These are phyloP conservation scores for Sugiyamaella valdiviana DNA, from an alignment of 805 yeast species.

Conservation along the genomic window DNA sequence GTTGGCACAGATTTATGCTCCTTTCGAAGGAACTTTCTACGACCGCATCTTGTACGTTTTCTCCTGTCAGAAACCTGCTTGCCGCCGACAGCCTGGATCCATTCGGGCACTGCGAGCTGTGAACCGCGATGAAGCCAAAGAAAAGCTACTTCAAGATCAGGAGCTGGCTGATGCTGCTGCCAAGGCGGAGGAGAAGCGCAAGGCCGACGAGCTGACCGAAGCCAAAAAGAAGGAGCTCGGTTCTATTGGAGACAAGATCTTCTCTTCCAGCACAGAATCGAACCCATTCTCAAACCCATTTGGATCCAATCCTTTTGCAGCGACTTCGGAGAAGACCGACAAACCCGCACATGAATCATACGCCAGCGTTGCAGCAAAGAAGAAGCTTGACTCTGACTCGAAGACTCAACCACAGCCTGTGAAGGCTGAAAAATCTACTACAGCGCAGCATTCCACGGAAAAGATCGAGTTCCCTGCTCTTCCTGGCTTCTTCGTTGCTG, in stretches of 20 bases:
- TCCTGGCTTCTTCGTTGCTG: slow-evolving; percentile 62
- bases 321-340: slow-evolving; percentile 20
- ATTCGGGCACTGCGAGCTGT: slow-evolving; percentile 75
- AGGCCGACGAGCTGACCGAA: slow-evolving; percentile 4
- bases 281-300: slow-evolving; percentile 21
- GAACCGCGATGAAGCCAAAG: slow-evolving; percentile 47
- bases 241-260: slow-evolving; percentile 16
- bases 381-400: background rate
- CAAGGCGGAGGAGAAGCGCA: slow-evolving; percentile 3
- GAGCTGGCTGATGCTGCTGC: slow-evolving; percentile 11
- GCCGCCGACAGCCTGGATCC: slow-evolving; percentile 65
- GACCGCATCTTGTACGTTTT: slow-evolving; percentile 80
- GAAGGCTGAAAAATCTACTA: background rate
- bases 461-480: slow-evolving; percentile 7
- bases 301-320: slow-evolving; percentile 6
- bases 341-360: background rate
- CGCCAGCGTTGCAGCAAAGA: background rate
- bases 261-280: slow-evolving; percentile 1
- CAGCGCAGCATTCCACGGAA: background rate
- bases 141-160: slow-evolving; percentile 38
- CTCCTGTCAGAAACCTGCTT: slow-evolving; percentile 56
- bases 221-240: slow-evolving; percentile 7
- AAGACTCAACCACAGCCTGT: background rate
- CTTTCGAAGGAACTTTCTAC: slow-evolving; percentile 62
- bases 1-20: slow-evolving; percentile 74